Conservation (phyloP, 306 rosid species). For the Prinsepia uniflora region DNA sequence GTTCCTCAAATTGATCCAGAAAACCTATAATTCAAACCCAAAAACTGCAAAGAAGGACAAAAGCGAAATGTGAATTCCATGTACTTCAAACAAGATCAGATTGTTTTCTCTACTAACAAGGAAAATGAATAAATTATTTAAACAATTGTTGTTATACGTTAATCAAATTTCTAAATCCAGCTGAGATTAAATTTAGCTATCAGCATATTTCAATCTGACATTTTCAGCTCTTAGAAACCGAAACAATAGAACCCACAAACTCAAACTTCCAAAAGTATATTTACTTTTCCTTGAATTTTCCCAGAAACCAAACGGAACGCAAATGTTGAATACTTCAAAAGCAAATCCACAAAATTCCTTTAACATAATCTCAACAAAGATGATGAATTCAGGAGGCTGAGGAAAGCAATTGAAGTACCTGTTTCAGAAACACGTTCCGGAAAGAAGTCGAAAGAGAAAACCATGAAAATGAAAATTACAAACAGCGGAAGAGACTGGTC, state of each 20-base stretch:
- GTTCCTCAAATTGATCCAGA: constrained; percentile 18
- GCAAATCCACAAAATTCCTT: constrained; percentile 1
- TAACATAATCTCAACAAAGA: not conserved
- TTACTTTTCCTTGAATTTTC: constrained; percentile 6
- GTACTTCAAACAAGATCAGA: constrained; percentile 3
- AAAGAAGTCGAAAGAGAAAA: constrained; percentile 23
- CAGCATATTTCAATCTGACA: not conserved
- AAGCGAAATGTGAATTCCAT: not conserved
- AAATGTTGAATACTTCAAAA: not conserved
- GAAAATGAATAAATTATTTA: not conserved
- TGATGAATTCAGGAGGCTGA: not conserved
- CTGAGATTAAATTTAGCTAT: not conserved
- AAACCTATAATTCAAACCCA: constrained; percentile 27
- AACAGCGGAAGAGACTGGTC: constrained; percentile 20
- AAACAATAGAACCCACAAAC: constrained; percentile 11
- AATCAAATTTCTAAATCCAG: not conserved
- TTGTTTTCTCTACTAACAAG: not conserved
- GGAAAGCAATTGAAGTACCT: constrained; percentile 35
- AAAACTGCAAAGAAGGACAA: constrained; percentile 17
- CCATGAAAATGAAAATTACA: constrained; percentile 15
- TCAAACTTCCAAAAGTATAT: not conserved
- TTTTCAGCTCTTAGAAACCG: not conserved
- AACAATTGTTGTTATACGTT: not conserved
- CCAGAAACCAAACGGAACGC: not conserved
- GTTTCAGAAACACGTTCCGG: constrained; percentile 15